Conservation (phyloP, 176 grass and related monocot genomes). For the Rhynchospora breviuscula region DNA sequence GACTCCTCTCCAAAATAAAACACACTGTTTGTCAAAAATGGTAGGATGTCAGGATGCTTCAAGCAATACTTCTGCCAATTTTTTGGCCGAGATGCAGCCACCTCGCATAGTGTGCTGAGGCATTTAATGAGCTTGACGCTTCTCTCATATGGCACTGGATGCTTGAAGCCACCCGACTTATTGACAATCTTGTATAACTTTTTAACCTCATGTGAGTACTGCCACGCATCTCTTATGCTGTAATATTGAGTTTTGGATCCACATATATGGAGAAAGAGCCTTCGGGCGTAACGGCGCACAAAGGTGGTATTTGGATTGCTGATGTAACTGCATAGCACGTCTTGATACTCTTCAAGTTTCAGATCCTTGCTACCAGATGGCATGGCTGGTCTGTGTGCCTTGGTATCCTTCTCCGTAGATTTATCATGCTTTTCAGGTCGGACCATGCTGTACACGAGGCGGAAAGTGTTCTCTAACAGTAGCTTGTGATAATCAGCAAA, state of each 20-base stretch:
- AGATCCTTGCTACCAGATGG: slow-evolving; percentile 51
- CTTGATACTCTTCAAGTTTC: slow-evolving; percentile 94
- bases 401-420: slow-evolving; percentile 76
- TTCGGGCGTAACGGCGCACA: slow-evolving; percentile 89
- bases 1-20: slow-evolving; percentile 96
- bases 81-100: slow-evolving; percentile 78
- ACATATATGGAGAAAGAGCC: slow-evolving; percentile 96
- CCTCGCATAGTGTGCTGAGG: slow-evolving; percentile 71
- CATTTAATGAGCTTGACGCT: slow-evolving; percentile 97
- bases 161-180: slow-evolving; percentile 85
- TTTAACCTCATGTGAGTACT: slow-evolving; percentile 80
- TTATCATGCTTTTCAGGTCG: slow-evolving; percentile 94
- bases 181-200: slow-evolving; percentile 78
- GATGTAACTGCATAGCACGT: slow-evolving; percentile 97
- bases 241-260: slow-evolving; percentile 97
- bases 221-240: slow-evolving; percentile 85
- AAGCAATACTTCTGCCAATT: slow-evolving; percentile 99
- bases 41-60: slow-evolving; percentile 75
- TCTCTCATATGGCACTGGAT: slow-evolving; percentile 90
- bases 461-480: slow-evolving; percentile 84
- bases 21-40: slow-evolving; percentile 73
- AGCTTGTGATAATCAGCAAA: slow-evolving; percentile 88
- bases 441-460: slow-evolving; percentile 96
- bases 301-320: slow-evolving; percentile 93
- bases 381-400: slow-evolving; percentile 34